A percentile compares a stretch with the other conserved stretches of the same genome.
Evolutionary conservation across 495 filamentous ascomycete species (phyloP).

Genomic region (Coniosporium apollinis): DNA sequence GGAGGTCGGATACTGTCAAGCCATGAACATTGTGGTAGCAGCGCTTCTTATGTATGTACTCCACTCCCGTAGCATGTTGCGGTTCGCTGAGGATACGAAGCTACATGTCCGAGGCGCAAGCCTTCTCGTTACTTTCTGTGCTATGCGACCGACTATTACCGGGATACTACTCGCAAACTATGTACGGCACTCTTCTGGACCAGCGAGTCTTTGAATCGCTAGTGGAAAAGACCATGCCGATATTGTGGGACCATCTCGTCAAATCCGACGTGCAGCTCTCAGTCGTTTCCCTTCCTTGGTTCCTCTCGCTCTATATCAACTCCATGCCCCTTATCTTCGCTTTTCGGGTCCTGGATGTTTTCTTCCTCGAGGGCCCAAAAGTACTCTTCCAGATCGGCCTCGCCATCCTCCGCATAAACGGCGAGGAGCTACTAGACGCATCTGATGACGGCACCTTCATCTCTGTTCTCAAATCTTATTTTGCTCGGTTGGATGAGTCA

Average conservation of each 20-base stretch:
- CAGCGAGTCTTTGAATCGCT: constrained; percentile 94
- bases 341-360: constrained; percentile 89
- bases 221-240: constrained; percentile 96
- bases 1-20: constrained; percentile 94
- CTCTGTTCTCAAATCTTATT: constrained; percentile 87
- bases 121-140: constrained; percentile 83
- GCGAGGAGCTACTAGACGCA: constrained; percentile 91
- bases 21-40: constrained; percentile 98
- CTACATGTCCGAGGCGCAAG: constrained; percentile 94
- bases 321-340: constrained; percentile 97
- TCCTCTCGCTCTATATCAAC: constrained; percentile 95
- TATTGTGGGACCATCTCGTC: constrained; percentile 90
- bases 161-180: constrained; percentile 93
- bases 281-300: constrained; percentile 95
- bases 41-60: constrained; percentile 64
- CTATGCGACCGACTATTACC: constrained; percentile 87
- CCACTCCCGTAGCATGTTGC: background rate
- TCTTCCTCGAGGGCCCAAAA: constrained; percentile 95
- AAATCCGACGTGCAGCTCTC: constrained; percentile 97
- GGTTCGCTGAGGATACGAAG: constrained; percentile 20
- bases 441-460: constrained; percentile 94
- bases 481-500: constrained; percentile 80
- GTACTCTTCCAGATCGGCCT: constrained; percentile 93
- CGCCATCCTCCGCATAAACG: constrained; percentile 92
- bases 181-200: constrained; percentile 95